Percentiles rank a stretch among this genome's conserved stretches.
Conservation (phyloP, 768 basidiomycete species). For the Boletellus emodensis region DNA sequence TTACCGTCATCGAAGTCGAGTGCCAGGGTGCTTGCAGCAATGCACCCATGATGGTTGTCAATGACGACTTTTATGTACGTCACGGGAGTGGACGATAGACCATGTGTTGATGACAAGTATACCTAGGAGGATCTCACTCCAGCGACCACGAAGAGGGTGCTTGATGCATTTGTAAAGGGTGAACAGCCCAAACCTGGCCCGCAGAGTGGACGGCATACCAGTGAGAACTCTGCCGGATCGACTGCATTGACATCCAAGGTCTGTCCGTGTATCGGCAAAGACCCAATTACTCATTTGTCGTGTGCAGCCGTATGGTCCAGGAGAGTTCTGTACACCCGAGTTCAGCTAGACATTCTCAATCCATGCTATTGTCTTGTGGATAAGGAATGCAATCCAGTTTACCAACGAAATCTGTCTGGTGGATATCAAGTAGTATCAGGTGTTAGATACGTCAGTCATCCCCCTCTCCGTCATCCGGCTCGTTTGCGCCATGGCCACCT, state of each 20-base stretch:
- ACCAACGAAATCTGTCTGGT: neutral
- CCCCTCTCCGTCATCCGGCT: conserved; percentile 79
- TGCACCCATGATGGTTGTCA: conserved; percentile 94
- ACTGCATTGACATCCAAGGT: conserved; percentile 79
- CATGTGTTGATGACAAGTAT: conserved; percentile 9
- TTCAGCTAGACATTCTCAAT: conserved; percentile 54
- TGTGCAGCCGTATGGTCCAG: conserved; percentile 85
- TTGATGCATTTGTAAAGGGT: conserved; percentile 76
- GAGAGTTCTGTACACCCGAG: conserved; percentile 82
- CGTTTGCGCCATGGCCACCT: conserved; percentile 65
- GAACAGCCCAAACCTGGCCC: conserved; percentile 92
- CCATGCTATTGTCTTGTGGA: neutral
- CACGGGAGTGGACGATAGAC: neutral
- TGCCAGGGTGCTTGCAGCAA: conserved; percentile 98
- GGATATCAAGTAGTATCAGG: neutral
- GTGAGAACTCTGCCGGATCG: conserved; percentile 90
- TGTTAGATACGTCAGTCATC: conserved; percentile 53
- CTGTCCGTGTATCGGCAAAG: conserved; percentile 9
- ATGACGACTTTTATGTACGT: conserved; percentile 94
- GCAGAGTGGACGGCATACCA: conserved; percentile 80
- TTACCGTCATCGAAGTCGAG: conserved; percentile 97
- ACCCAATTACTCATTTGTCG: conserved; percentile 9
- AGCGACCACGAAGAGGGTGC: conserved; percentile 69
- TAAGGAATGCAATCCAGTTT: neutral
- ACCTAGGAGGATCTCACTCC: conserved; percentile 84